Base-by-base conservation (phyloP, 2,329 filamentous ascomycete species). In the Penicillium occitanis region DNA sequence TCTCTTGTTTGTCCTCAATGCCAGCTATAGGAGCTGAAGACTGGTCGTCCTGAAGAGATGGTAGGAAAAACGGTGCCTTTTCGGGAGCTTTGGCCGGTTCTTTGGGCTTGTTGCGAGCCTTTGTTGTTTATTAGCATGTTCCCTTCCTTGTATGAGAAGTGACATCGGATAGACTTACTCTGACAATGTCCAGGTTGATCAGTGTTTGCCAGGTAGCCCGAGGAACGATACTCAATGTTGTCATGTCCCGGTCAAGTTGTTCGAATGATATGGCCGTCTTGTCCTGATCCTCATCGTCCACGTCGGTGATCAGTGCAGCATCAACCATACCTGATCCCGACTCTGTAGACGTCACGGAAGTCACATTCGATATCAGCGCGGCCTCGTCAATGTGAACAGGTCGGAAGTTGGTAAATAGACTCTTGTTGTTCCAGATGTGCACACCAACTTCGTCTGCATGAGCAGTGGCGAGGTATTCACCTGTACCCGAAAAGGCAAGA, bases 371-470 rank as follows among this genome's bases (percentile, higher is more conserved):
- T 7, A 82, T 82, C 51, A 96, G 87, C 57, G 92, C 88, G 64
- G 87, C 85, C 69, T 96, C 92, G 3, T 90, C 89, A 66, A 99
- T 91, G 71, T 95, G 91, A 22, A 90, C 85, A 0, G 93, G 96
- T 0, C 93, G 90, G 0, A 97, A 88, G 71, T 97, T 93, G 65
- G 89, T 91, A 82, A 97, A 99, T 0, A 98, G 83, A 0, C 91
- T 90, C 73, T 91, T 91, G 79, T 99, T 99, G 25, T 92, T 97
- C 94, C 95, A 99, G 58, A 99, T 87, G 71, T 92, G 90, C n/a
- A 99, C 90, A 13, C 95, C 95, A 1, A 97, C 86, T 69, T 90
- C 88, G 66, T 90, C 91, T 63, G 92, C 88, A 63, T 93, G 89
- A 0, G 93, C 90, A 3, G 93, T 95, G 3, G 95, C 95, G n/a